A percentile compares a stretch with the other conserved stretches of the same genome.
Evolutionary conservation across 371 early-diverging fungal genomes (phyloP).

Genomic region (Nosema muscidifuracis): DNA sequence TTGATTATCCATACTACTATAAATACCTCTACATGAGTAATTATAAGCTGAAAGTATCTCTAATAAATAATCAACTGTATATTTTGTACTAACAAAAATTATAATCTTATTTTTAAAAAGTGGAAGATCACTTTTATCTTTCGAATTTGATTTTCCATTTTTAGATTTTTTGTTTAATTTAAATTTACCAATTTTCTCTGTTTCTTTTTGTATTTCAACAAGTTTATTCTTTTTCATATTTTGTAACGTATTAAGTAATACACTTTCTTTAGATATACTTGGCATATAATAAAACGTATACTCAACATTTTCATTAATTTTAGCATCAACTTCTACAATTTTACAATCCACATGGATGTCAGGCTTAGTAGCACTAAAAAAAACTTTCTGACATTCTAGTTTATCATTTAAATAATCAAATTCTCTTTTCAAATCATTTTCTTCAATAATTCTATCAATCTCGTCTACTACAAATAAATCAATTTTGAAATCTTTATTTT

Average conservation of each 20-base stretch:
- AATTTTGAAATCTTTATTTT: neutral
- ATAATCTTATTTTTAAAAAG: constrained; percentile 30
- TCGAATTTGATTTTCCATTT: too few relatives aligned
- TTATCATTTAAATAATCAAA: constrained; percentile 46
- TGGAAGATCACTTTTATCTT: neutral
- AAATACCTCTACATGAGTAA: constrained; percentile 60
- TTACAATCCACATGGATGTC: constrained; percentile 34
- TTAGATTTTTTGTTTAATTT: too few relatives aligned
- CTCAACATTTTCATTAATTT: constrained; percentile 41
- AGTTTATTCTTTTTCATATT: constrained; percentile 23
- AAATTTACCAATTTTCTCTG: too few relatives aligned
- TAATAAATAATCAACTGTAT: constrained; percentile 41
- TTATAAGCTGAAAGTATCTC: constrained; percentile 35
- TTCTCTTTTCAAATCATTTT: constrained; percentile 43
- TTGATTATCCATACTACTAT: constrained; percentile 57
- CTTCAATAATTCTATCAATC: constrained; percentile 63
- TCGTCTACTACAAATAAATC: constrained; percentile 63
- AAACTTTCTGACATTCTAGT: constrained; percentile 52
- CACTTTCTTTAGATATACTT: constrained; percentile 43
- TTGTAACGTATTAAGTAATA: constrained; percentile 30
- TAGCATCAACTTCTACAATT: constrained; percentile 48
- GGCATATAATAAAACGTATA: constrained; percentile 55
- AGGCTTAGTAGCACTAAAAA: constrained; percentile 62
- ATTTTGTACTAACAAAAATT: constrained; percentile 52
- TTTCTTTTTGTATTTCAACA: too few relatives aligned